These are phyloP conservation scores for Fragaria iinumae DNA, from an alignment of 306 rosid genomes.

Conservation along the genomic window DNA sequence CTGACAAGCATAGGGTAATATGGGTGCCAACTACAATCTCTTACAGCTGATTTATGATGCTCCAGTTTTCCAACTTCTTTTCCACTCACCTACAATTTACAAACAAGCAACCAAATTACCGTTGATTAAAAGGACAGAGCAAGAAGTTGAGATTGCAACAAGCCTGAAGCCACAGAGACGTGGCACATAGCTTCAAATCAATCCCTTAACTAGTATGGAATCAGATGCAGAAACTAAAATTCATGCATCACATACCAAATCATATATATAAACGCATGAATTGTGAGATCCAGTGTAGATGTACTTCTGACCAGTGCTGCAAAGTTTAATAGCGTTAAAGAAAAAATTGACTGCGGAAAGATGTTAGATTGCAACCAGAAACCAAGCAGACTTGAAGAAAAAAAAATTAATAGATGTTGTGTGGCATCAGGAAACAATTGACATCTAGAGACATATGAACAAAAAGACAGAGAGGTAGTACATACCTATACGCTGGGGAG, in stretches of 20 bases:
- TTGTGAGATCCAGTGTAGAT: slow-evolving; percentile 88
- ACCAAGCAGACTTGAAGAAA: neutral
- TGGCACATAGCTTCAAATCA: neutral
- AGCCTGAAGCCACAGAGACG: slow-evolving; percentile 7
- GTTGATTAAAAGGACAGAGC: neutral
- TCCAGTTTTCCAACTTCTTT: slow-evolving; percentile 77
- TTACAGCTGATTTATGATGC: slow-evolving; percentile 84
- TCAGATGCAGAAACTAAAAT: neutral
- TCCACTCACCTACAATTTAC: slow-evolving; percentile 61
- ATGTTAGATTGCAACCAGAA: neutral
- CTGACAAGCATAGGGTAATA: slow-evolving; percentile 70
- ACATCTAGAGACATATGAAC: neutral
- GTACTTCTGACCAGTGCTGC: slow-evolving; percentile 98
- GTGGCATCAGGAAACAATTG: neutral
- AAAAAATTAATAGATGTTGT: neutral
- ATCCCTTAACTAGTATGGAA: slow-evolving; percentile 1
- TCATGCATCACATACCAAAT: slow-evolving; percentile 65
- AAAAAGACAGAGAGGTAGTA: neutral
- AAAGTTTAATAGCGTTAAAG: slow-evolving; percentile 16
- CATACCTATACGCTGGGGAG: slow-evolving; percentile 78
- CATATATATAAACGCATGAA: slow-evolving; percentile 69
- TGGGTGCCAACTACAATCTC: slow-evolving; percentile 99
- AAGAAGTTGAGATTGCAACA: slow-evolving; percentile 1
- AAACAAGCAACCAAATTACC: slow-evolving; percentile 13
- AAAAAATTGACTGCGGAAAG: neutral